Evolutionary conservation across 306 rosid species (phyloP).

Genomic region (Trichosanthes truncata): DNA sequence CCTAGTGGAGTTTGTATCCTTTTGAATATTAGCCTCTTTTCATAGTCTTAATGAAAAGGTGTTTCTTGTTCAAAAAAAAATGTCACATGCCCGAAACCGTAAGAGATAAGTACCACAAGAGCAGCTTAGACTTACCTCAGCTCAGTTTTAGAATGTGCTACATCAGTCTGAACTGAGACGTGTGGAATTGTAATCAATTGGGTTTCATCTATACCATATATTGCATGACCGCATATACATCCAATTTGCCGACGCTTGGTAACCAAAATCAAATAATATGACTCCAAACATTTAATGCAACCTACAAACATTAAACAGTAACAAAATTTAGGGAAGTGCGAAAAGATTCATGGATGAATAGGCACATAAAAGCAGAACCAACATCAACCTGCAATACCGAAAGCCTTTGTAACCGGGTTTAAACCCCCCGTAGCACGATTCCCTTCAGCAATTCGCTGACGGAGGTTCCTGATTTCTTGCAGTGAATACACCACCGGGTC

Average conservation of each 20-base stretch:
- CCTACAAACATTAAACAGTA: constrained; percentile 27
- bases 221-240: constrained; percentile 78
- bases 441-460: constrained; percentile 76
- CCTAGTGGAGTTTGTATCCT: no score
- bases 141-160: constrained; percentile 86
- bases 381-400: constrained; percentile 71
- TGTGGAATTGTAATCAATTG: constrained; percentile 81
- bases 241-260: constrained; percentile 92
- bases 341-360: not conserved
- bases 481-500: constrained; percentile 83
- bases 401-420: constrained; percentile 53
- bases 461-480: constrained; percentile 68
- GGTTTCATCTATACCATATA: constrained; percentile 73
- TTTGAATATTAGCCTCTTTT: no score
- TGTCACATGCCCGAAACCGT: not conserved
- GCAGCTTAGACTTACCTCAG: constrained; percentile 32
- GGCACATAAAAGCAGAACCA: not conserved
- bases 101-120: not conserved
- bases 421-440: constrained; percentile 87
- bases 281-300: constrained; percentile 84
- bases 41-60: no score
- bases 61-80: no score
- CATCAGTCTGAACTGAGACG: constrained; percentile 64
- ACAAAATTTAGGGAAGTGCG: not conserved
- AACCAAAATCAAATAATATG: constrained; percentile 79